phyloP scores from a whole-genome alignment of 176 grass and related monocot genomes.

The Zizania latifolia region DNA sequence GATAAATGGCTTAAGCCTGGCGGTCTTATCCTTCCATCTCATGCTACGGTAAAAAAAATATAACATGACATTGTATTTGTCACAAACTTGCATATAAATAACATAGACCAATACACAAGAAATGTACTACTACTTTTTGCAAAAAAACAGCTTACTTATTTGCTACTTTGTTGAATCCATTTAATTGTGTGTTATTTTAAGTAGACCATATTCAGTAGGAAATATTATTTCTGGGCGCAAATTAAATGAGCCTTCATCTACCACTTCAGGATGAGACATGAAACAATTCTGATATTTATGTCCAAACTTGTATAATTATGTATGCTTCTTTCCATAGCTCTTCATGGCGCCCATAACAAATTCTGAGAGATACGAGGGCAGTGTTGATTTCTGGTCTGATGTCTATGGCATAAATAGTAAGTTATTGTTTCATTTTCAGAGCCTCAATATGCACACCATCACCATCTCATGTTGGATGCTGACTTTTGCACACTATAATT shows the following conservation, averaged over 20 bases:
- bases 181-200: not conserved
- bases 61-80: not conserved
- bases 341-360: constrained; percentile 95
- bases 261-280: not conserved
- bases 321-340: constrained; percentile 41
- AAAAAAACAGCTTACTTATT: not conserved
- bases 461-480: not conserved
- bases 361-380: constrained; percentile 67
- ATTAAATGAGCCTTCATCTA: constrained; percentile 13
- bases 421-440: constrained; percentile 11
- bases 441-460: not conserved
- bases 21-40: constrained; percentile 94
- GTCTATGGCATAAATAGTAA: constrained; percentile 96
- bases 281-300: not conserved
- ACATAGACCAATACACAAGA: not conserved
- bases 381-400: constrained; percentile 81
- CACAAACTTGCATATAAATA: not conserved
- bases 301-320: constrained; percentile 22
- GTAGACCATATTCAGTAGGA: not conserved
- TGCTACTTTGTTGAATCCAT: constrained; percentile 9
- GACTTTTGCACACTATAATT: not conserved
- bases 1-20: constrained; percentile 96
- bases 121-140: not conserved
- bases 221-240: constrained; percentile 10
- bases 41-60: constrained; percentile 74